Conservation (phyloP, 2,329 filamentous ascomycete genomes). For the Penicillium crustosum region DNA sequence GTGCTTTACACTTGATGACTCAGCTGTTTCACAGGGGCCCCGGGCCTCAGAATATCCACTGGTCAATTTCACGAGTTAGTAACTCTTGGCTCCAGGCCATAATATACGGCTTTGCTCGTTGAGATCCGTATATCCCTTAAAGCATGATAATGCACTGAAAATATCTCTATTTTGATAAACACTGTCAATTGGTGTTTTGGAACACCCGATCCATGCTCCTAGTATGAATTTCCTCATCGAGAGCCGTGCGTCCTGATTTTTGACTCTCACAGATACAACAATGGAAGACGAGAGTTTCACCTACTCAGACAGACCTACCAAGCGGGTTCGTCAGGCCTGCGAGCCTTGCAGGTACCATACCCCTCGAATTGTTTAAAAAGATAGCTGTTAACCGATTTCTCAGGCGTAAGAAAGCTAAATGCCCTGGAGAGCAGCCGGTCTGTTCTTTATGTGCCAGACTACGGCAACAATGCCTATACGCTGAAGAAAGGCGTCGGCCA, state of each 20-base stretch:
- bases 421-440: conserved; percentile 51
- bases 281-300: conserved; percentile 19
- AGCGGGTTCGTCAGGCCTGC: conserved; percentile 44
- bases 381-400: conserved; percentile 9
- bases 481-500: conserved; percentile 32
- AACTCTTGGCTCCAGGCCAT: not conserved
- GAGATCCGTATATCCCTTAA: not conserved
- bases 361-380: not conserved
- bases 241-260: not conserved
- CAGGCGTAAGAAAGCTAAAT: conserved; percentile 55
- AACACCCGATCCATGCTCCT: not conserved
- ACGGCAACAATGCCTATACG: conserved; percentile 50
- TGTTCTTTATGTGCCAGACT: conserved; percentile 54
- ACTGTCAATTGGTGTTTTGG: not conserved
- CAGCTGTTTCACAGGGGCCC: not conserved
- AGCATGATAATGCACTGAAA: not conserved
- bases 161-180: not conserved
- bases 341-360: conserved; percentile 42
- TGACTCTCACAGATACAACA: not conserved
- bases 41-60: not conserved
- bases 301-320: conserved; percentile 30
- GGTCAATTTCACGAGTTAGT: not conserved
- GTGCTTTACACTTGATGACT: not conserved
- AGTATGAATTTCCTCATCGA: not conserved
- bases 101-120: not conserved